Conservation (phyloP, 306 rosid genomes). For the Senna siamea region DNA sequence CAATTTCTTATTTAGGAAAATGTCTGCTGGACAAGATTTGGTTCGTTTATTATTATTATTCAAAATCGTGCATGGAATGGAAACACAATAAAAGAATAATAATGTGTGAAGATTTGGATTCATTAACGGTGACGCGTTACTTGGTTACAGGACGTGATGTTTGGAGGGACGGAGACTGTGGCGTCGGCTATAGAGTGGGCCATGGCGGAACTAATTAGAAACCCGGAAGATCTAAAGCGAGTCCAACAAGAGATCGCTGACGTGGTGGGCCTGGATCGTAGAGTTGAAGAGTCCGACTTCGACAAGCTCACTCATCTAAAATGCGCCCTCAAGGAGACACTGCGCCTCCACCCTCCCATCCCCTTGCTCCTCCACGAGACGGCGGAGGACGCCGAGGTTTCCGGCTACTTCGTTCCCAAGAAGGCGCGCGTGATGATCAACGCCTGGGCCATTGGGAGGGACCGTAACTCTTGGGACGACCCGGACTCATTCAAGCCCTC, state of each 20-base stretch:
- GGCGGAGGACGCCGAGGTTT: conserved; percentile 54
- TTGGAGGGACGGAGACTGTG: conserved; percentile 89
- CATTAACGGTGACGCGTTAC: too few species aligned
- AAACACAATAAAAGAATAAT: too few species aligned
- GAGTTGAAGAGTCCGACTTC: conserved; percentile 63
- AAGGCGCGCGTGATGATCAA: conserved; percentile 74
- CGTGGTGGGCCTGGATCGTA: conserved; percentile 63
- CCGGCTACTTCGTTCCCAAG: conserved; percentile 60
- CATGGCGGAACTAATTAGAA: conserved; percentile 68
- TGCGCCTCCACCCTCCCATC: conserved; percentile 84
- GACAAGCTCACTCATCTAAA: conserved; percentile 55
- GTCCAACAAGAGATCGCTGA: conserved; percentile 63
- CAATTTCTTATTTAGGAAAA: too few species aligned
- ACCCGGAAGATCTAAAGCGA: conserved; percentile 58
- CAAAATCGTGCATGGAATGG: too few species aligned
- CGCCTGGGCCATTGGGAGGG: conserved; percentile 74
- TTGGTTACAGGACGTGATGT: conserved; percentile 73
- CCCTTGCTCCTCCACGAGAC: conserved; percentile 90
- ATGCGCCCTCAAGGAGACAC: conserved; percentile 64
- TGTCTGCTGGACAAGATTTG: too few species aligned
- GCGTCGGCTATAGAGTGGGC: conserved; percentile 89
- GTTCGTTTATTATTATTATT: too few species aligned
- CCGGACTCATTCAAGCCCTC: conserved; percentile 58
- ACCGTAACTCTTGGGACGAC: conserved; percentile 63
- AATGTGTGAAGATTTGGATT: too few species aligned